Evolutionary conservation across 2,329 filamentous ascomycete genomes (phyloP), one percentile per base, ranked within the genome.

Genomic region (Curvularia verruculosa): DNA sequence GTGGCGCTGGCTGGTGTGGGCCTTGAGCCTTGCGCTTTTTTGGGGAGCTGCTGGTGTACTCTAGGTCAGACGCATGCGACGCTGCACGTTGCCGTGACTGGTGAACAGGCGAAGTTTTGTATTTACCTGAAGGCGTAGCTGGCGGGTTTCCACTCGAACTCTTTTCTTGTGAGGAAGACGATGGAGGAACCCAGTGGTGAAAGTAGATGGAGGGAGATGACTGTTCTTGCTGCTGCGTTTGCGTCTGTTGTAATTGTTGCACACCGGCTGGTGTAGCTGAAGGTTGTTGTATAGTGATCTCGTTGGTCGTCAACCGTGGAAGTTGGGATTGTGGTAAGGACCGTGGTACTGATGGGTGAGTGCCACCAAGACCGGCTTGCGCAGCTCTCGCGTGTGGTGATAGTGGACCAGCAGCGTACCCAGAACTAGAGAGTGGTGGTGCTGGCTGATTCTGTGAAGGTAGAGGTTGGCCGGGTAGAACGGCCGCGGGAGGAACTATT

Each of bases 121-220:
- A 76, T 78, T 80, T 77, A 86, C 89, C 87, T 80, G 89, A 88
- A 70, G 90, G 89, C 60, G 89, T 89, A 69, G 85, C 85, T 59
- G 89, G 89, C 73, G 89, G 87, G 68, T 87, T 86, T 55, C 84
- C 82, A 73, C 82, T 79, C 63, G 82, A 79, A 58, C 84, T 64
- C 53, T 77, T 74, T 52, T 81, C 83, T 62, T 82, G 84, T 61
- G 86, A 84, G 21, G 83, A 84, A 12, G 60, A 63, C 13, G 59
- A 61, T 13, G 92, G 92, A 44, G 92, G 92, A 58, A 94, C 90
- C 92, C 92, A 96, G 73, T 96, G 91, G 72, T 96, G 91, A 74
- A 96, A 96, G 76, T 91, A 95, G 46, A 96, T 90, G 21, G 88
- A 89, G 0, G 89, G 87, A 39, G 89, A 91, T 18, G 86, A 84